Evolutionary conservation across 441 rosid genomes (phyloP), one percentile per base, ranked within the genome.

Genomic region (Bruguiera hainesii): DNA sequence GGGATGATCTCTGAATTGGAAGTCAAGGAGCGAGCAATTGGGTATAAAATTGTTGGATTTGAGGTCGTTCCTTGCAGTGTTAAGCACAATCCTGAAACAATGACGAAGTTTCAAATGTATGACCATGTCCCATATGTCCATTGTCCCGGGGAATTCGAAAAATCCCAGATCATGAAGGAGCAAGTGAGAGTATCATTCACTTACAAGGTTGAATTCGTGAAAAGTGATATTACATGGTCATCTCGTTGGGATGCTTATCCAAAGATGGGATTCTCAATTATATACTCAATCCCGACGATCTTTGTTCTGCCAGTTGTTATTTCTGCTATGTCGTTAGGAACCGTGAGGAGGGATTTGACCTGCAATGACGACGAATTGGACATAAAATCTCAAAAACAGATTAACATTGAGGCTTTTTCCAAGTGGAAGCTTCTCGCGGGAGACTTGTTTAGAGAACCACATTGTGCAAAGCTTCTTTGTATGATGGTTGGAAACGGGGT

Each of bases 351-450:
- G 81, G 98, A 91, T 83, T 77, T 94, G 82, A 94, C 98, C 35
- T 81, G 87, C 33, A 6, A 5, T 77, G 89, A 94, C 26, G 99
- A 91, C 81, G 98, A 94, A 51, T 74, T 91, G 63, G 98, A 91
- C 84, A 89, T 85, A 78, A 97, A 94, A 81, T 88, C 97, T 51
- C 97, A 91, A 71, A 93, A 96, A 49, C 97, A 91, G 79, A 91
- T 91, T 96, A 89, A 91, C 29, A 96, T 91, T 77, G 98, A 94
- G 80, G 90, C 46, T 9, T 9, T 94, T 48, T 85, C 98, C 42
- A 96, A 93, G 25, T 91, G 97, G 98, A 94, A 94, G 83, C 97
- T 91, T 79, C 95, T 93, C 37, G 97, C 88, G 0, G 98, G 98
- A 37, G 97, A 91, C 75, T 96, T 93, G 57, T 93, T 93, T 64